phyloP scores from a whole-genome alignment of 1,139 yeast species.

The Candida sp. region DNA sequence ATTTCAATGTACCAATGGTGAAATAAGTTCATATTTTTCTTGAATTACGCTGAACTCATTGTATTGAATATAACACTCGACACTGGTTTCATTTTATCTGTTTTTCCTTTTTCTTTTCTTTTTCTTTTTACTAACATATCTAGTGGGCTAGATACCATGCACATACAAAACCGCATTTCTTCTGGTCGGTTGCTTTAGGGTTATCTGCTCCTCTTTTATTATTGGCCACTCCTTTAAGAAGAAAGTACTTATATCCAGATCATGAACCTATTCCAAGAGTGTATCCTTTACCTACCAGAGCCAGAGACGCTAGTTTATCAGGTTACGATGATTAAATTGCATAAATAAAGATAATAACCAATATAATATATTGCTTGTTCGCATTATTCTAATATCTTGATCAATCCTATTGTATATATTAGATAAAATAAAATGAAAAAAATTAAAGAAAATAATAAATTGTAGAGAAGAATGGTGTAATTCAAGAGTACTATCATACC shows the following conservation, averaged over 20 bases:
- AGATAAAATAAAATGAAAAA: not conserved
- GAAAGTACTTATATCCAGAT: constrained; percentile 64
- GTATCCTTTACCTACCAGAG: constrained; percentile 65
- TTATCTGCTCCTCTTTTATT: constrained; percentile 64
- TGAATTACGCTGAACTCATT: no score
- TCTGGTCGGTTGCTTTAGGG: constrained; percentile 68
- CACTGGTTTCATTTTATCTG: no score
- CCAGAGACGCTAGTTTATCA: constrained; percentile 45
- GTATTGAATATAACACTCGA: no score
- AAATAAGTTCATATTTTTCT: no score
- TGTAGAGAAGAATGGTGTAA: not conserved
- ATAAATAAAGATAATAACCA: not conserved
- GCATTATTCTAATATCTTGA: not conserved
- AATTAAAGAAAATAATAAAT: no score
- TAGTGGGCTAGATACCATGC: constrained; percentile 81
- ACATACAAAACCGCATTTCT: constrained; percentile 75
- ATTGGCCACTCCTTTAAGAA: constrained; percentile 66
- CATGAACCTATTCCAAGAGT: constrained; percentile 65
- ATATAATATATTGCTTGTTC: no score
- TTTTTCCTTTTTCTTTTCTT: not conserved
- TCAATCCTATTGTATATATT: not conserved
- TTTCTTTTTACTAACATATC: constrained; percentile 23
- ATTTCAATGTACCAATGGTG: no score
- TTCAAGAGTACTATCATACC: no score
- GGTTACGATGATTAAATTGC: constrained; percentile 53